Conservation (phyloP, 495 filamentous ascomycete species). For the Penicillium silybi region DNA sequence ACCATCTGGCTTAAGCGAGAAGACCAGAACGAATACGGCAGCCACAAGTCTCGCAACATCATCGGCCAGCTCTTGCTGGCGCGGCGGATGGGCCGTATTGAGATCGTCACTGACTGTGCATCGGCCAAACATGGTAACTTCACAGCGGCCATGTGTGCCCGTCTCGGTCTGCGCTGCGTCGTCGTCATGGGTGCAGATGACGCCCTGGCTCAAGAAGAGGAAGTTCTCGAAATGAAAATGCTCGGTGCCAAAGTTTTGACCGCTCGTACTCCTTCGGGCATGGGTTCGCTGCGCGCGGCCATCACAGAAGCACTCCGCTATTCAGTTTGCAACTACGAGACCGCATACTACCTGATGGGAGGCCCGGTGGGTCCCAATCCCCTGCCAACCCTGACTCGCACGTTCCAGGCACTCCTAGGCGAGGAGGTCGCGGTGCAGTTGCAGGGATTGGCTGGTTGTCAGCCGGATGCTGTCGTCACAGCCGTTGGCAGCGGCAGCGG, state of each 20-base stretch:
- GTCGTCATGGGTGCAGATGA: slow-evolving; percentile 31
- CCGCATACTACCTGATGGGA: slow-evolving; percentile 32
- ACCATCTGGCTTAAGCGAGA: slow-evolving; percentile 36
- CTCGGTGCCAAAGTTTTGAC: slow-evolving; percentile 30
- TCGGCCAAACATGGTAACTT: slow-evolving; percentile 31
- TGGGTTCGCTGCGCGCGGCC: slow-evolving; percentile 29
- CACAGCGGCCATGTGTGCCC: slow-evolving; percentile 32
- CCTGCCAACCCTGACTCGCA: slow-evolving; percentile 28
- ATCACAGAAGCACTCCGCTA: slow-evolving; percentile 33
- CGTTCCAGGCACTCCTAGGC: slow-evolving; percentile 32
- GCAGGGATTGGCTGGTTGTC: slow-evolving; percentile 15
- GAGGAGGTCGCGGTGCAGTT: slow-evolving; percentile 31
- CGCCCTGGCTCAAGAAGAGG: slow-evolving; percentile 22
- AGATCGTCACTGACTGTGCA: slow-evolving; percentile 34
- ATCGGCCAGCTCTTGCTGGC: slow-evolving; percentile 33
- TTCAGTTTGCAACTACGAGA: slow-evolving; percentile 28
- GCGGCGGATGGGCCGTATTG: slow-evolving; percentile 25
- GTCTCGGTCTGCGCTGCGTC: slow-evolving; percentile 26
- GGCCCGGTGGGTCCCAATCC: slow-evolving; percentile 31
- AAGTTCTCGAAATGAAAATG: slow-evolving; percentile 26
- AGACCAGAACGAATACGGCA: slow-evolving; percentile 28
- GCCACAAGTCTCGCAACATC: slow-evolving; percentile 30
- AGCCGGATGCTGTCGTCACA: slow-evolving; percentile 28
- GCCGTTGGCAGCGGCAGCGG: slow-evolving; percentile 27
- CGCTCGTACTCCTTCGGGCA: slow-evolving; percentile 23